Evolutionary conservation across 2,329 filamentous ascomycete species (phyloP), one percentile per base, ranked within the genome.

Genomic region (Ustulina deusta): DNA sequence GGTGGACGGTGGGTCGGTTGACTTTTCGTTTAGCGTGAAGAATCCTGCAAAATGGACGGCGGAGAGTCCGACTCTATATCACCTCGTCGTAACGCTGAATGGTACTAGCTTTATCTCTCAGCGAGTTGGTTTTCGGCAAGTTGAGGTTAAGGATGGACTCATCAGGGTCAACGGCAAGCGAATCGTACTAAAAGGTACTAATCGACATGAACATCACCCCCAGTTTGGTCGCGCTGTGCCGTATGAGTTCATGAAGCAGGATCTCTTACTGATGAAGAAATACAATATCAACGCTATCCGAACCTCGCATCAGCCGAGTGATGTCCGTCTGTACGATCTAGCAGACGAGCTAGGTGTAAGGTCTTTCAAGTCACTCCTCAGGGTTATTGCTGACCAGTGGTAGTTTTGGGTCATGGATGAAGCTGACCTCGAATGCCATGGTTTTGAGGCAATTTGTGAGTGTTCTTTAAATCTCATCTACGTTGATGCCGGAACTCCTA

Each of bases 251-350:
- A 82, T 90, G 74, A 84, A 84, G 65, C 76, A 81, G 27, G 88
- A 90, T 68, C 79, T 90, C 5, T 64, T 88, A 7, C 78, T 85
- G 5, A 90, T 90, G 87, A 90, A 90, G 73, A 80, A 78, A 2
- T 83, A 89, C 75, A 90, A 90, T 64, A 84, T 90, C 73, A 91
- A 90, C 68, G 86, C 88, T 2, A 83, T 90, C 46, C 83, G 88
- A 1, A 87, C 85, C 3, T 88, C 83, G 6, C 88, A 90, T 73
- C 85, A 90, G 65, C 83, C 86, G 6, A 71, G 68, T 27, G 85
- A 88, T 70, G 80, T 82, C 5, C 78, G 82, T n/a, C 71, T 88
- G 2, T 87, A 86, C 67, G 84, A 86, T 62, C 78, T 88, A 1
- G 83, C 83, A 3, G 85, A 88, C 71, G 84, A 87, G 68, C 77